Evolutionary conservation across 495 filamentous ascomycete genomes (phyloP).

Genomic region (Platismatia glauca): DNA sequence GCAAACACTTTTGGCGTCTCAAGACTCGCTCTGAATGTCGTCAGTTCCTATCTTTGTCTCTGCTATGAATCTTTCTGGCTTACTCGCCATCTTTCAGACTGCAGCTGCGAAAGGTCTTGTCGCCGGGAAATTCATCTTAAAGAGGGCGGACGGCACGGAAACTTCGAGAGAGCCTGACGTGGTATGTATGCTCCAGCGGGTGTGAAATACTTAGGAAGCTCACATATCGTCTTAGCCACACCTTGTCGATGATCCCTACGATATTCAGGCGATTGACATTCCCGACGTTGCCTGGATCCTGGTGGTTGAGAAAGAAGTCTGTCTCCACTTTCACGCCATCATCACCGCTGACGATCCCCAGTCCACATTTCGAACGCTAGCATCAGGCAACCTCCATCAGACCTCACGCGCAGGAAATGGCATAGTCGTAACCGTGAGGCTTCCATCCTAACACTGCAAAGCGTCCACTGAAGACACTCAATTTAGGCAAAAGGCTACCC

Average conservation of each 20-base stretch:
- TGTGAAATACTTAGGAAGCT: neutral
- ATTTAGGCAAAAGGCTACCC: slow-evolving; percentile 83
- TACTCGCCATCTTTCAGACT: slow-evolving; percentile 32
- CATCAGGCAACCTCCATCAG: slow-evolving; percentile 43
- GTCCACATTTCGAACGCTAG: slow-evolving; percentile 73
- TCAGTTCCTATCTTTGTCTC: slow-evolving; percentile 25
- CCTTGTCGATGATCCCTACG: slow-evolving; percentile 53
- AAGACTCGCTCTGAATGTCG: slow-evolving; percentile 56
- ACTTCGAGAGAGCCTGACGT: slow-evolving; percentile 1
- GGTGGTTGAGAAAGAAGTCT: slow-evolving; percentile 86
- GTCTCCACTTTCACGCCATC: neutral
- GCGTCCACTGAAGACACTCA: neutral
- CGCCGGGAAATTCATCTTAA: slow-evolving; percentile 44
- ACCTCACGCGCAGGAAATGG: slow-evolving; percentile 45
- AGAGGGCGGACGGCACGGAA: slow-evolving; percentile 26
- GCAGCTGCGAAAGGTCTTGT: slow-evolving; percentile 68
- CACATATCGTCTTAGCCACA: slow-evolving; percentile 42
- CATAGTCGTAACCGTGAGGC: slow-evolving; percentile 58
- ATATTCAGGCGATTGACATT: slow-evolving; percentile 47
- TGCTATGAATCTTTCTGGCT: neutral
- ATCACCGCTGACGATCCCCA: slow-evolving; percentile 29
- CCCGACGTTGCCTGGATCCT: slow-evolving; percentile 58
- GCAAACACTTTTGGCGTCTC: slow-evolving; percentile 64
- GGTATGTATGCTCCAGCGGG: neutral
- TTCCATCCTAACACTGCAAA: neutral